These are phyloP conservation scores for Gyromitra esculenta DNA, from an alignment of 2,329 filamentous ascomycete species.

Conservation along the genomic window DNA sequence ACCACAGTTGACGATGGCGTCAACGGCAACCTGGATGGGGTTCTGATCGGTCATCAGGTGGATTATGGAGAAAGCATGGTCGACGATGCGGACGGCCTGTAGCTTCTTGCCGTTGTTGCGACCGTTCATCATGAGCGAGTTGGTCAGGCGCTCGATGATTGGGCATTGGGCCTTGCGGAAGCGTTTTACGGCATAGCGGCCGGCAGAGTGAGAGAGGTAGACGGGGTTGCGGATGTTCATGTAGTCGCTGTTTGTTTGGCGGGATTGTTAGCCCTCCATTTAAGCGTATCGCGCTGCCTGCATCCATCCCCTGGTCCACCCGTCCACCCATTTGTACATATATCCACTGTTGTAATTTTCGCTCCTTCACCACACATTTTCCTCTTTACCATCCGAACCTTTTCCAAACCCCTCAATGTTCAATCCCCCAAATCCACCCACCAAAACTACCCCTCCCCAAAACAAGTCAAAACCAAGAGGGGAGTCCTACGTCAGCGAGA, in stretches of 20 bases:
- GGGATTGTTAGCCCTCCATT: constrained; percentile 59
- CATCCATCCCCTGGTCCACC: not conserved
- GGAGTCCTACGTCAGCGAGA: constrained; percentile 93
- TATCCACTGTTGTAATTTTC: constrained; percentile 26
- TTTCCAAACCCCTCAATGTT: not conserved
- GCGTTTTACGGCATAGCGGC: constrained; percentile 98
- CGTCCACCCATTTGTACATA: constrained; percentile 18
- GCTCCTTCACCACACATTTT: not conserved
- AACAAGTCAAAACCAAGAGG: constrained; percentile 57
- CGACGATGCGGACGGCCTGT: constrained; percentile 99
- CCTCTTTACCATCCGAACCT: constrained; percentile 23
- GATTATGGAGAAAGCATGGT: constrained; percentile 99
- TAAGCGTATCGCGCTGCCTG: constrained; percentile 10
- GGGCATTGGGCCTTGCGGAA: constrained; percentile 99
- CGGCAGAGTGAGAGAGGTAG: constrained; percentile 98
- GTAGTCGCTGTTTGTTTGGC: constrained; percentile 79
- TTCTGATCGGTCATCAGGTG: constrained; percentile 99
- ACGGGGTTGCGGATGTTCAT: constrained; percentile 99
- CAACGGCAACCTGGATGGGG: constrained; percentile 99
- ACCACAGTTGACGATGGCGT: constrained; percentile 99
- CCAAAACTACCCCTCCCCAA: constrained; percentile 45
- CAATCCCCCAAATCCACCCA: not conserved
- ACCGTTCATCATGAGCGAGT: constrained; percentile 99
- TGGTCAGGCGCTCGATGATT: constrained; percentile 99
- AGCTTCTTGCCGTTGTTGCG: constrained; percentile 99